These are phyloP conservation scores for Phytophthora nicotianae DNA, from an alignment of 352 stramenopile genomes.

Conservation along the genomic window DNA sequence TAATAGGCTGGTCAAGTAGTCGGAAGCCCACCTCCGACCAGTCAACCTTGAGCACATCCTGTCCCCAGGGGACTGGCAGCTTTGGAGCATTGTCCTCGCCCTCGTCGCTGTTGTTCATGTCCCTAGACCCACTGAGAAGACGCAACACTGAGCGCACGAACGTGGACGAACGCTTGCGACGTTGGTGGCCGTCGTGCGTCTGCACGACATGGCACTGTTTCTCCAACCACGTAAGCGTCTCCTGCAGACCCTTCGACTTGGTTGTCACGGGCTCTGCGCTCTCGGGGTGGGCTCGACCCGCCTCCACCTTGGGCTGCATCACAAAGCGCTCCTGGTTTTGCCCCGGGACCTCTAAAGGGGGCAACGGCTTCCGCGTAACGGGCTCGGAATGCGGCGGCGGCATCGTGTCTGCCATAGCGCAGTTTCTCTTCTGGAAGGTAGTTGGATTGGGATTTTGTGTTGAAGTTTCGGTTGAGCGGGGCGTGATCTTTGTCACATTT, in stretches of 20 bases:
- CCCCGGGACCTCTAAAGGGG: conserved; percentile 14
- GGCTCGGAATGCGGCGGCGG: conserved; percentile 13
- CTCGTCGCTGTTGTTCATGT: conserved; percentile 23
- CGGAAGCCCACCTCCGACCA: conserved; percentile 61
- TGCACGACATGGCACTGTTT: conserved; percentile 51
- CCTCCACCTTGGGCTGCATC: not conserved
- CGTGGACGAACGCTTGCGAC: conserved; percentile 51
- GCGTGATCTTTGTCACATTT: conserved; percentile 37
- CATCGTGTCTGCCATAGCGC: conserved; percentile 27
- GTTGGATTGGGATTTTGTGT: conserved; percentile 1
- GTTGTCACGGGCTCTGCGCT: not conserved
- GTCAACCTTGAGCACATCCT: conserved; percentile 42
- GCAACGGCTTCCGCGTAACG: conserved; percentile 53
- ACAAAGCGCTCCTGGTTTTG: not conserved
- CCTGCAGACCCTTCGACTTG: conserved; percentile 47
- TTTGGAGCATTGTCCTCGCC: conserved; percentile 26
- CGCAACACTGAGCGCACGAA: conserved; percentile 68
- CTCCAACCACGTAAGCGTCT: conserved; percentile 79
- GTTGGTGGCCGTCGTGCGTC: conserved; percentile 38
- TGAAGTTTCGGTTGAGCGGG: conserved; percentile 19
- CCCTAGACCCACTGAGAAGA: conserved; percentile 46
- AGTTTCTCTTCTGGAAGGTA: conserved; percentile 25
- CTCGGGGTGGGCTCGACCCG: not conserved
- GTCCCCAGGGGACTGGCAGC: conserved; percentile 52
- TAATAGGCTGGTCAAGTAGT: conserved; percentile 60